Base-by-base conservation (phyloP, 108 stramenopile species). In the Stephanodiscus minutulus region DNA sequence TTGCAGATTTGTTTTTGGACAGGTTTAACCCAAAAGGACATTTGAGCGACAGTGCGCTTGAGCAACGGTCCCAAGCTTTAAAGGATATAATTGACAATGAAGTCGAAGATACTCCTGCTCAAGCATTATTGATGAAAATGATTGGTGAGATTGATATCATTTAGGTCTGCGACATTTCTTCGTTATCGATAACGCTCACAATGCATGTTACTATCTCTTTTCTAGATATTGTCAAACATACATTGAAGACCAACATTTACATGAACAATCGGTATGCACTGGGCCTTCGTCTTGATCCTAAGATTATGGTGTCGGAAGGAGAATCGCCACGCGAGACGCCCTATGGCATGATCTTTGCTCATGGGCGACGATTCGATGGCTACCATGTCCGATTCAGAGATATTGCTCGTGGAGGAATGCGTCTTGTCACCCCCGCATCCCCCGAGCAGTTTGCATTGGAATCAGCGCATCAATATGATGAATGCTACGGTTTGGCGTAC, bases 351-450 rank as follows among this genome's bases (percentile, higher is more conserved):
- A 83, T 99, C 58, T 98, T 97, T 82, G 88, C 76, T 46, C 96
- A 97, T 73, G 98, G 98, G 1, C 85, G 97, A 36, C 93, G 97
- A 28, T 99, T 99, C 87, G 91, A 96, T 81, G 98, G 93, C 1
- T 99, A 93, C 82, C 98, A 99, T 83, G 92, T 93, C 60, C 93
- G 98, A 61, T 98, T 99, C 82, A 89, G 97, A 12, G 97, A 97
- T 71, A 97, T 99, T 71, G 81, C 97, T 62, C 85, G 98, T 5
- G 98, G 98, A 24, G 98, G 98, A 28, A 64, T 99, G 79, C 88
- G 98, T 35, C 74, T 99, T 36, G 98, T 99, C 48, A 97, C 96
- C 9, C 98, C 98, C n/a, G 66, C 76, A 2, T 94, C 71, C 22
- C 39, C 89, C 10, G 97, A 98, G 68, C 93, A 96, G 71, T 91